phyloP scores from a whole-genome alignment of 768 basidiomycete species.

The Mycena albidolilacea region DNA sequence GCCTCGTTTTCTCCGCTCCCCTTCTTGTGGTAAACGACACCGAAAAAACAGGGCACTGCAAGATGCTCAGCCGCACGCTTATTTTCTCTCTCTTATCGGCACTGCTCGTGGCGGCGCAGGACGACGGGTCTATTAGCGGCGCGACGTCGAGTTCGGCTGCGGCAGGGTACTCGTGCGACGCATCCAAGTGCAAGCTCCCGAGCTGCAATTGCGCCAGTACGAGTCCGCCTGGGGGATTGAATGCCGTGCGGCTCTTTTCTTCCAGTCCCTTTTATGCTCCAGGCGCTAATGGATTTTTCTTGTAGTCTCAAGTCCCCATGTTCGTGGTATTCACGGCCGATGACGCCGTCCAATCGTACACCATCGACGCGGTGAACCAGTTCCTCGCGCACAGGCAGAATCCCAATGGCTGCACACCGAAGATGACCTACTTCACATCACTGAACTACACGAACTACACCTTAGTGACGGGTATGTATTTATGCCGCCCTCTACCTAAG shows the following conservation, averaged over 20 bases:
- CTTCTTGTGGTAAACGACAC: background rate
- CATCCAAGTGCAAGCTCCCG: slow-evolving; percentile 75
- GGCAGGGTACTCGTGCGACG: slow-evolving; percentile 81
- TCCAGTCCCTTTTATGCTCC: background rate
- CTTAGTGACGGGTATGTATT: slow-evolving; percentile 68
- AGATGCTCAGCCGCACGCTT: slow-evolving; percentile 41
- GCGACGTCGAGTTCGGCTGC: slow-evolving; percentile 67
- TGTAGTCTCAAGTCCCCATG: slow-evolving; percentile 70
- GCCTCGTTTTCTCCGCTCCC: background rate
- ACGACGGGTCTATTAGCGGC: slow-evolving; percentile 68
- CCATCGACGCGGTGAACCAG: slow-evolving; percentile 79
- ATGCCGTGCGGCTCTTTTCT: slow-evolving; percentile 64
- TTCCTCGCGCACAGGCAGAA: slow-evolving; percentile 83
- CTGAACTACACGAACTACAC: slow-evolving; percentile 84
- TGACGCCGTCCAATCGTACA: slow-evolving; percentile 85
- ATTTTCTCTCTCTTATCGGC: slow-evolving; percentile 50
- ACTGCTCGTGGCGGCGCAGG: slow-evolving; percentile 52
- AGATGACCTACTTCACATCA: slow-evolving; percentile 84
- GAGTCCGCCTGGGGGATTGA: slow-evolving; percentile 78
- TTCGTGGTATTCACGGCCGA: slow-evolving; percentile 85
- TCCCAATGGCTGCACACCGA: slow-evolving; percentile 81
- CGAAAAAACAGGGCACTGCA: background rate
- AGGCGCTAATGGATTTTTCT: background rate
- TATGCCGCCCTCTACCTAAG: background rate
- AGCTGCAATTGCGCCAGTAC: slow-evolving; percentile 82